Evolutionary conservation across 2,329 filamentous ascomycete species (phyloP), one percentile per base, ranked within the genome.

Genomic region (Alternaria angustiovoidea): DNA sequence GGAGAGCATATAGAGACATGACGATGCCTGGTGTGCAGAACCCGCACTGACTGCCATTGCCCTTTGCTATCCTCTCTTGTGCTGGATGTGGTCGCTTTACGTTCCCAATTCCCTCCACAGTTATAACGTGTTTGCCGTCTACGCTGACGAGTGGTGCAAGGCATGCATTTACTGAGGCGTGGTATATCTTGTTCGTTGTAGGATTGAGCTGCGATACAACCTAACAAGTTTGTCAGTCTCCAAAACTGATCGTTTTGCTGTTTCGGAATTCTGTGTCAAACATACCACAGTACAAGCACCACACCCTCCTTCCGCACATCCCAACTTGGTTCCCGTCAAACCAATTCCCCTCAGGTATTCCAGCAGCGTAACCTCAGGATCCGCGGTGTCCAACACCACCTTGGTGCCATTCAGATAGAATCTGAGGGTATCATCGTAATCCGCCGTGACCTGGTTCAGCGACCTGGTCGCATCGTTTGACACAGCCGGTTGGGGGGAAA

Each of bases 11-110:
- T 57, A 98, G 80, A 77, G 94, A 97, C 88, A 98, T 98, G 64
- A 98, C 94, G 72, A 99, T 98, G 2, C 95, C 95, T 5, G 95
- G 95, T 0, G 95, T 98, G 75, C 95, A 99, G 80, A 99, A 99
- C 1, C 94, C 89, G 77, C 89, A 99, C 78, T 99, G 94, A 69
- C 92, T 96, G 49, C 95, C 95, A 81, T 97, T 95, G 32, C 91
- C 88, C 79, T 91, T 91, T 18, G 95, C 94, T 70, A 99, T 91
- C 48, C 95, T 87, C 81, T 98, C 93, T 77, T 98, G 95, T 4
- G 90, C 84, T 2, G 94, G 92, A 81, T 99, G 95, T 5, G 95
- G 95, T 42, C 85, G 88, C 77, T 95, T 90, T 28, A 92, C 89
- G 76, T 91, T 92, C 11, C 95, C 95, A 71, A 99, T 97, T 7